A percentile compares a stretch with the other conserved stretches of the same genome.
These are phyloP conservation scores for Friedmanniomyces endolithicus DNA, from an alignment of 495 filamentous ascomycete species.

Conservation along the genomic window DNA sequence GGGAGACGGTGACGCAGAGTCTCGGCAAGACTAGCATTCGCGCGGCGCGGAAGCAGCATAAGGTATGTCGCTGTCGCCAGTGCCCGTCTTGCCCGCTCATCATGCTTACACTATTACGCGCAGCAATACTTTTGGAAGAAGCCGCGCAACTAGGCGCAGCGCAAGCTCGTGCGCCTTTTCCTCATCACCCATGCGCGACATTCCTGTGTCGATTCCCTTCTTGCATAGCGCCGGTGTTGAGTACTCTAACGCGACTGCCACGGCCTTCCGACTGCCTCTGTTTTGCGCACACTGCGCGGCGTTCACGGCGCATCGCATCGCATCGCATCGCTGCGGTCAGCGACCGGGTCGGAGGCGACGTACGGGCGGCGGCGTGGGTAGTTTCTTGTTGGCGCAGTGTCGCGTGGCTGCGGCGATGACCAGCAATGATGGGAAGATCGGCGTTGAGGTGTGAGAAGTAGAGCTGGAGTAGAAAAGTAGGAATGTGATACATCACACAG, in stretches of 20 bases:
- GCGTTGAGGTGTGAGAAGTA: not conserved
- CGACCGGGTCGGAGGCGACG: not conserved
- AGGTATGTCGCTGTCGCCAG: conserved; percentile 45
- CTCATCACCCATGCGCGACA: not conserved
- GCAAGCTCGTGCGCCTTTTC: not conserved
- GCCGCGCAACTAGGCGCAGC: conserved; percentile 22
- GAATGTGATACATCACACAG: no score
- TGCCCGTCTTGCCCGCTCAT: not conserved
- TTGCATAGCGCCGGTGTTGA: conserved; percentile 9
- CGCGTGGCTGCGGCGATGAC: not conserved
- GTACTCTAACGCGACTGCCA: not conserved
- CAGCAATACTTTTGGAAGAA: conserved; percentile 37
- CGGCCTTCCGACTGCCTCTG: not conserved
- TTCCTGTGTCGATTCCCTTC: not conserved
- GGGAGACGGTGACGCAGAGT: conserved; percentile 72
- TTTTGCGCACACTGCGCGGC: not conserved
- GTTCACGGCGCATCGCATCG: not conserved
- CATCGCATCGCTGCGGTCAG: not conserved
- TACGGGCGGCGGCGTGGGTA: no score
- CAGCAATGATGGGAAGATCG: not conserved
- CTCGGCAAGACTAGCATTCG: conserved; percentile 77
- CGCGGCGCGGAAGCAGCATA: conserved; percentile 85
- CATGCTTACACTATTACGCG: conserved; percentile 1
- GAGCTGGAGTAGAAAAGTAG: not conserved
- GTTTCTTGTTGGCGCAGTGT: not conserved